Base-by-base conservation (phyloP, 2,329 filamentous ascomycete species). In the Apiospora kogelbergensis region DNA sequence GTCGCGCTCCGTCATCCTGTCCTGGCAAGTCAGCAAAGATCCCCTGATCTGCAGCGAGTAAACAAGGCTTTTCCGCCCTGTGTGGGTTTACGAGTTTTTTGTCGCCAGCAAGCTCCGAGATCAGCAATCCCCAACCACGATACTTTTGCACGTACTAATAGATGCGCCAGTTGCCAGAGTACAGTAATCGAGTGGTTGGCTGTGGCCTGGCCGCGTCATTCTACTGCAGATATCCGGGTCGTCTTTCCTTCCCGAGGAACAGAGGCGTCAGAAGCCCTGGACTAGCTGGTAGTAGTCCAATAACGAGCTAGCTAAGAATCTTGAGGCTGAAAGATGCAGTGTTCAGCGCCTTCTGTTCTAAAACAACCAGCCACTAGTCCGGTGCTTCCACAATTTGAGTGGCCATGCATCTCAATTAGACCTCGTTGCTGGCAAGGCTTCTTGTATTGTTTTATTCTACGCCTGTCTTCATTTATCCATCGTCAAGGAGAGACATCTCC, bases 161-260 rank as follows among this genome's bases (percentile, higher is more conserved):
- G 10, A 48, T 48, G 13, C n/a, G n/a, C n/a, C n/a, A n/a, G n/a
- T n/a, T n/a, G n/a, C n/a, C n/a, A n/a, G n/a, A n/a, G n/a, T n/a
- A n/a, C 3, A 42, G 40, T 42, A 42, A 42, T 15, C 11, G 40
- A 26, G 17, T 60, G 53, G 26, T 24, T 33, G 24, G 48, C 24
- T 57, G 48, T 53, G 46, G 40, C 40, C 48, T 26, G 53, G 53
- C 53, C 53, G 30, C 53, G 53, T 60, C 53, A 60, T 60, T 37
- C 9, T 37, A 37, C 30, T 42, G 30, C 20, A 30, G 20, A 48
- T 57, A 7, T n/a, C 37, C 11, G 2, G 26, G 26, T 57, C 24
- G 48, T 30, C 26, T 53, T 48, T 53, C 11, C 46, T 60, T 60
- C 11, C 30, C 37, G 2, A 26, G 46, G 15, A 15, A 26, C 26